Conservation (phyloP, 805 yeast species). For the Lipomyces orientalis region DNA sequence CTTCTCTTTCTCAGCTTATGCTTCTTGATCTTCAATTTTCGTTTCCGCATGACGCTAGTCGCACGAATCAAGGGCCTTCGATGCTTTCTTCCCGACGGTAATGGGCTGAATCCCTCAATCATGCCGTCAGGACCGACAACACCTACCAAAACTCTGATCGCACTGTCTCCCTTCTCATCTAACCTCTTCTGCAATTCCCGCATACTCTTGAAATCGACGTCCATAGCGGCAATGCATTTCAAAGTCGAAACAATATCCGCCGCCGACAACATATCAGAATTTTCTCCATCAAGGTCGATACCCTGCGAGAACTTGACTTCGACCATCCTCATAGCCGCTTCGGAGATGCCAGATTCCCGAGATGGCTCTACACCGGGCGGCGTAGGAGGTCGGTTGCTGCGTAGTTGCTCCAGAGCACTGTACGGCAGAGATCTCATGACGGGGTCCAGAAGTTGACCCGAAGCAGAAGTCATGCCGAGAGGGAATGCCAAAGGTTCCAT, state of each 20-base stretch:
- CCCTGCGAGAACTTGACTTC: conserved; percentile 18
- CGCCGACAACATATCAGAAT: conserved; percentile 13
- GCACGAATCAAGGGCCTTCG: conserved; percentile 26
- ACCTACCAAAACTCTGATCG: conserved; percentile 11
- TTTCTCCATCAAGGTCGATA: conserved; percentile 3
- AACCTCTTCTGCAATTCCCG: conserved; percentile 20
- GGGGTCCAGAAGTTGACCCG: conserved; percentile 27
- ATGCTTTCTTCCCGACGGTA: background rate
- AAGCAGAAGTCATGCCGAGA: conserved; percentile 25
- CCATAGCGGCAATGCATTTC: conserved; percentile 23
- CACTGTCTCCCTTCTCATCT: conserved; percentile 19
- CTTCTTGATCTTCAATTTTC: conserved; percentile 95
- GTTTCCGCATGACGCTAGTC: conserved; percentile 53
- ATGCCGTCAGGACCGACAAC: background rate
- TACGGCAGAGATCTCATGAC: conserved; percentile 24
- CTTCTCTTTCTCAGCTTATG: conserved; percentile 97
- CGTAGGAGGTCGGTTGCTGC: conserved; percentile 27
- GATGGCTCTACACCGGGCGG: conserved; percentile 26
- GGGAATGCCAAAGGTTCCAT: conserved; percentile 20
- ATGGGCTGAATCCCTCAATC: background rate
- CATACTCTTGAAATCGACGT: conserved; percentile 22
- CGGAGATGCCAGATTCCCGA: conserved; percentile 15
- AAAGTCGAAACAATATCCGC: conserved; percentile 23
- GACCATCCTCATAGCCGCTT: conserved; percentile 27
- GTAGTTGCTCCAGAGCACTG: conserved; percentile 23